These are phyloP conservation scores for Scenedesmus sp. DNA, from an alignment of 163 green algal genomes.

Conservation along the genomic window DNA sequence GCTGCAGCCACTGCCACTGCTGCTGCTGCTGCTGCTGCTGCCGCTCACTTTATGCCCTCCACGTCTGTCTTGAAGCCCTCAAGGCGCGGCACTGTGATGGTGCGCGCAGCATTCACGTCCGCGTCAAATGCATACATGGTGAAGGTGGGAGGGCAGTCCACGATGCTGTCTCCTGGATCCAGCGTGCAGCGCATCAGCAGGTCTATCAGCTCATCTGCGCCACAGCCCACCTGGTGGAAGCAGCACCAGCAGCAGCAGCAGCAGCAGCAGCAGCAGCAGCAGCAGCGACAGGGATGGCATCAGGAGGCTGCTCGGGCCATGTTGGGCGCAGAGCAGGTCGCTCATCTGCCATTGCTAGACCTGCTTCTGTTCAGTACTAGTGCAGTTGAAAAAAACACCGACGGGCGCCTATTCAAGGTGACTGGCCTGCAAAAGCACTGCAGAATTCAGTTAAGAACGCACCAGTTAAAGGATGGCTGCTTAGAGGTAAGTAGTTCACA, in stretches of 20 bases:
- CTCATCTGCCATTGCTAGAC: no score
- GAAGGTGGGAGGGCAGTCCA: constrained; percentile 98
- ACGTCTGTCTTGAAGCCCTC: constrained; percentile 93
- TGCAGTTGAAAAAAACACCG: no score
- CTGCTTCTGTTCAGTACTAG: no score
- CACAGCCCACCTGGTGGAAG: constrained; percentile 90
- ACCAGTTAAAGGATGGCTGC: no score
- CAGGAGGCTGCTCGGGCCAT: neutral
- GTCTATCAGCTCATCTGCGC: constrained; percentile 99
- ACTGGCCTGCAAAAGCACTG: no score
- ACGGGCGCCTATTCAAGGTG: no score
- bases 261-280: constrained; percentile 24
- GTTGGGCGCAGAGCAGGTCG: no score
- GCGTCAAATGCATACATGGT: constrained; percentile 99
- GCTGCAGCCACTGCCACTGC: neutral
- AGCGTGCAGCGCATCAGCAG: constrained; percentile 96
- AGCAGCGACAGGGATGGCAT: neutral
- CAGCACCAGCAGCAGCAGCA: neutral
- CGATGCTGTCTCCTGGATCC: constrained; percentile 94
- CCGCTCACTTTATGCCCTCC: constrained; percentile 76
- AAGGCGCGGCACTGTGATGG: constrained; percentile 88
- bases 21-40: neutral
- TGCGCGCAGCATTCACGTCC: constrained; percentile 89
- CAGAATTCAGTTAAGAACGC: no score
- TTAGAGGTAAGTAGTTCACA: no score